phyloP scores from a whole-genome alignment of 768 basidiomycete species.

The Gymnopilus junonius region DNA sequence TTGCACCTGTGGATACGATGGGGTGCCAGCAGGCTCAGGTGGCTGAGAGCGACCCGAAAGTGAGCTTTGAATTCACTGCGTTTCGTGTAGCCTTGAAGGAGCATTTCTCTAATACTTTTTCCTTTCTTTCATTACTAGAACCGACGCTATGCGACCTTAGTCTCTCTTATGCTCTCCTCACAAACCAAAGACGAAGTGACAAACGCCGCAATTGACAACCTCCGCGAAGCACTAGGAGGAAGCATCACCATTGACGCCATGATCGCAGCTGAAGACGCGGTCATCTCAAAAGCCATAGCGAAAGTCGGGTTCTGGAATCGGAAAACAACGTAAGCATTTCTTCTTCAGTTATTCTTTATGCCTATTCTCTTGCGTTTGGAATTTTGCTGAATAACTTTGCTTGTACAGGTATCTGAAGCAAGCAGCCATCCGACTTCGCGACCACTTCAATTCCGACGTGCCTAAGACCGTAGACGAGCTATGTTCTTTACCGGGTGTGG shows the following conservation, averaged over 20 bases:
- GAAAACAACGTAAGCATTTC: constrained; percentile 69
- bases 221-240: constrained; percentile 77
- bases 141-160: constrained; percentile 79
- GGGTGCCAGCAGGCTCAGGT: constrained; percentile 77
- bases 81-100: neutral
- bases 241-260: constrained; percentile 78
- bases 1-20: constrained; percentile 93
- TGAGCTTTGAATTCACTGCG: constrained; percentile 27
- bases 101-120: neutral
- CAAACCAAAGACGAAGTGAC: constrained; percentile 96
- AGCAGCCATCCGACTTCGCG: constrained; percentile 68
- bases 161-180: constrained; percentile 94
- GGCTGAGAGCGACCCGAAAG: constrained; percentile 70
- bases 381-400: neutral
- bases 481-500: constrained; percentile 87
- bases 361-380: neutral
- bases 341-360: neutral
- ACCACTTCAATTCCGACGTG: constrained; percentile 81
- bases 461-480: constrained; percentile 89
- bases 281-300: constrained; percentile 76
- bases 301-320: constrained; percentile 95
- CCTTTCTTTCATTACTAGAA: constrained; percentile 56
- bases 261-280: constrained; percentile 59
- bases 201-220: constrained; percentile 73
- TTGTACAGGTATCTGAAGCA: constrained; percentile 69